Evolutionary conservation across 805 yeast species (phyloP).

Genomic region (Pichia kluyveri): DNA sequence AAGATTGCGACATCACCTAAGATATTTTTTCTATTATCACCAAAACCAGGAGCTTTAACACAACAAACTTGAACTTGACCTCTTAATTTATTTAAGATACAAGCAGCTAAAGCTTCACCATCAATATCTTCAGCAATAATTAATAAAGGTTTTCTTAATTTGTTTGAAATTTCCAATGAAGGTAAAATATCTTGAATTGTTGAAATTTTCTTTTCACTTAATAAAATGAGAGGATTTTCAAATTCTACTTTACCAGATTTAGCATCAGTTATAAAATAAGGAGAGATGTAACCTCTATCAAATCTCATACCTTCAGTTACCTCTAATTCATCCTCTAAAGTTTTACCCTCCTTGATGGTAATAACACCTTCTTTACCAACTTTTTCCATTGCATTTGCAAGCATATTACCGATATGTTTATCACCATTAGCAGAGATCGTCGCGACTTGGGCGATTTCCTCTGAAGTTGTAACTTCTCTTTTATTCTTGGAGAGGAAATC

Average conservation of each 20-base stretch:
- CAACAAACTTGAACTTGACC: constrained; percentile 97
- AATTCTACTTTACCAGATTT: constrained; percentile 91
- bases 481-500: constrained; percentile 75
- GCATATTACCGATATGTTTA: constrained; percentile 77
- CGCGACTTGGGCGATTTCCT: constrained; percentile 96
- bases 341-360: constrained; percentile 95
- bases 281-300: constrained; percentile 95
- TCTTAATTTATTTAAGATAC: constrained; percentile 92
- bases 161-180: constrained; percentile 86
- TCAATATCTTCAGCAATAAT: constrained; percentile 94
- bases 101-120: constrained; percentile 98
- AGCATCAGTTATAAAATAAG: constrained; percentile 91
- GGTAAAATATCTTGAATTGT: constrained; percentile 88
- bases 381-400: constrained; percentile 95
- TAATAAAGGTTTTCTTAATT: constrained; percentile 84
- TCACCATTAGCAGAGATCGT: constrained; percentile 98
- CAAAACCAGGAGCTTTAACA: constrained; percentile 98
- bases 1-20: constrained; percentile 91
- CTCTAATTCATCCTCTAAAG: constrained; percentile 91
- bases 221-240: constrained; percentile 81
- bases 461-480: constrained; percentile 88
- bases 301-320: constrained; percentile 98
- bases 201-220: constrained; percentile 88
- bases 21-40: constrained; percentile 96
- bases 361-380: constrained; percentile 99